Evolutionary conservation across 1,284 basidiomycete genomes (phyloP).

Genomic region (Fomitopsis pinicola): DNA sequence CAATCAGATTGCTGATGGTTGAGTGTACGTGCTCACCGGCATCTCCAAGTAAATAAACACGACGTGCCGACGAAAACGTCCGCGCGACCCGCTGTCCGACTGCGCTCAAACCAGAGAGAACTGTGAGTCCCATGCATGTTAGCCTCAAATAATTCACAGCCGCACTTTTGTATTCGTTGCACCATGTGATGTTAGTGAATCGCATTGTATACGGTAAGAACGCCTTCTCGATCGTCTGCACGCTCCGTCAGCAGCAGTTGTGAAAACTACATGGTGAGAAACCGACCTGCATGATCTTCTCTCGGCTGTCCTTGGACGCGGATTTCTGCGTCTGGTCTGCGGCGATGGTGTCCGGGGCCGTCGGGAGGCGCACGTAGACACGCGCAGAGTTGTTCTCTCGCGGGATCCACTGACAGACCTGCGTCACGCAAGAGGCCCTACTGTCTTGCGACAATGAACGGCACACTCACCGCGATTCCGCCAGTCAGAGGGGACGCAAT

Average conservation of each 20-base stretch:
- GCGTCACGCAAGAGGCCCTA: too few species aligned
- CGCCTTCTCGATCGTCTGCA: not conserved
- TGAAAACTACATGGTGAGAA: not conserved
- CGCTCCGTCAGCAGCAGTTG: not conserved
- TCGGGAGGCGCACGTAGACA: not conserved
- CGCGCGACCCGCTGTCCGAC: slow-evolving; percentile 3
- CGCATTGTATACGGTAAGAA: slow-evolving; percentile 6
- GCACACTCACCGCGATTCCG: not conserved
- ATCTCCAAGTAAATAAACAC: slow-evolving; percentile 1
- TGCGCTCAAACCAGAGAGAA: not conserved
- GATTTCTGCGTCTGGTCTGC: not conserved
- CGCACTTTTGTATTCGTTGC: slow-evolving; percentile 3
- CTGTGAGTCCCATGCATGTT: not conserved
- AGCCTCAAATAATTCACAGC: not conserved
- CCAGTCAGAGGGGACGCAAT: slow-evolving; percentile 1
- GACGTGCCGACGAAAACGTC: not conserved
- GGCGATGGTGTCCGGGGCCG: not conserved
- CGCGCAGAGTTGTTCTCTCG: not conserved
- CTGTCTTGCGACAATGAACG: not conserved
- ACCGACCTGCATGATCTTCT: not conserved
- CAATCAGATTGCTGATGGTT: not conserved
- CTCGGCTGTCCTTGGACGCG: not conserved
- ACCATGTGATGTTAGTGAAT: slow-evolving; percentile 1
- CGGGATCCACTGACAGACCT: not conserved
- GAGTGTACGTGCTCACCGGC: not conserved